Evolutionary conservation across 2,329 filamentous ascomycete genomes (phyloP).

Genomic region (Diaporthe sp.): DNA sequence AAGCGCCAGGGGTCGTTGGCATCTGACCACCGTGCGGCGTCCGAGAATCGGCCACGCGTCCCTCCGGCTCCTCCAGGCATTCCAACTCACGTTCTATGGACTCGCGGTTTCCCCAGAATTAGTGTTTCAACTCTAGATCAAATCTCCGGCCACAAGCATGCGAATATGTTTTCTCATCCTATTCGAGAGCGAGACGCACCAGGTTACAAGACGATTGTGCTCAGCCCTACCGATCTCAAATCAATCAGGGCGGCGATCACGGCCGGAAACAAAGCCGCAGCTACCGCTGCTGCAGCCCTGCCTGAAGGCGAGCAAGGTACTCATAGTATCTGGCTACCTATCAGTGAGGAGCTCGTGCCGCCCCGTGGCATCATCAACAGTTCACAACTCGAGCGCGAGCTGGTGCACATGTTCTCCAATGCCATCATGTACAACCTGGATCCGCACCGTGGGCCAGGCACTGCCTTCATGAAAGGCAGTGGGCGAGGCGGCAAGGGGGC

Average conservation of each 20-base stretch:
- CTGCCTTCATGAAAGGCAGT: constrained; percentile 63
- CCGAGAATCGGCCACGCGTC: constrained; percentile 25
- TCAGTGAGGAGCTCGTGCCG: constrained; percentile 81
- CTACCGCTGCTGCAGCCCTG: constrained; percentile 69
- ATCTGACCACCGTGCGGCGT: constrained; percentile 32
- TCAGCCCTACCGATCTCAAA: constrained; percentile 81
- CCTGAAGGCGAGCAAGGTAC: constrained; percentile 68
- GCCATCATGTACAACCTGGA: constrained; percentile 98
- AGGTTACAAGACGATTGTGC: constrained; percentile 78
- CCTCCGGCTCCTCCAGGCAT: constrained; percentile 42
- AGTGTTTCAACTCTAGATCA: constrained; percentile 79
- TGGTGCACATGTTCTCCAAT: constrained; percentile 97
- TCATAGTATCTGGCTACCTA: constrained; percentile 71
- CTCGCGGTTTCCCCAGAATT: constrained; percentile 79
- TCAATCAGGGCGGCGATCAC: constrained; percentile 81
- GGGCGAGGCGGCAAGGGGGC: constrained; percentile 46
- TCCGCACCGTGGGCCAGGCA: constrained; percentile 75
- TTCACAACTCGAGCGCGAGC: constrained; percentile 89
- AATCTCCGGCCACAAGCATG: constrained; percentile 80
- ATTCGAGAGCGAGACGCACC: constrained; percentile 81
- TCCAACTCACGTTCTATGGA: constrained; percentile 77
- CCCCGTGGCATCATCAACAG: constrained; percentile 94
- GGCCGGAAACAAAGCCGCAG: constrained; percentile 74
- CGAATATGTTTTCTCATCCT: constrained; percentile 82
- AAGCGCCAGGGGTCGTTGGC: constrained; percentile 65